Base-by-base conservation (phyloP, 106 monocot genomes). In the Dendrobium huoshanense region DNA sequence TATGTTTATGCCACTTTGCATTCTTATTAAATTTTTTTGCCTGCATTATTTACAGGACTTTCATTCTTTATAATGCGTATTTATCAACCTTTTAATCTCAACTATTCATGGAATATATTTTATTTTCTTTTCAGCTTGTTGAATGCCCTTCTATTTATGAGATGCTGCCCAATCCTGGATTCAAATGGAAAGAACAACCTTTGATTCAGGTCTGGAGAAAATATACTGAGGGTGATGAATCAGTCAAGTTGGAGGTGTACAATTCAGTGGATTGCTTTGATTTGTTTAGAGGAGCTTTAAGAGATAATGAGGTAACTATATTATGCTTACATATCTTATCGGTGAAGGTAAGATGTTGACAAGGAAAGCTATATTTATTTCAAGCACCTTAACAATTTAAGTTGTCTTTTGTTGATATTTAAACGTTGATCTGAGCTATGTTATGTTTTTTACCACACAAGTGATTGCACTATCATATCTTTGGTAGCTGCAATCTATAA, bases 111-210 rank as follows among this genome's bases (percentile, higher is more conserved):
- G 64, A 65, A 65, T 65, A 25, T 8, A 51, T 29, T 77, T 59
- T 83, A 49, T 3, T 64, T 6, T 67, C 49, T 64, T 41, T 86
- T 67, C 81, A 96, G 96, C 79, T 96, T 77, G 82, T 96, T 81
- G 96, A 92, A 79, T 96, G 96, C 78, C 96, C 96, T 67, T 96
- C 96, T 72, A 84, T 96, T 37, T 96, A 96, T 47, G 96, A 96
- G 82, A 87, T 96, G 91, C 79, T 96, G 75, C 88, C 94, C 47
- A 92, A 92, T 76, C 86, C 91, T 79, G 72, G 82, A 24, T 96
- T 96, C 75, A 79, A 83, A 18, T 96, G 96, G 96, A 89, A 90
- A 68, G 56, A 78, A 18, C 77, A 86, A 42, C 96, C 96, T 68
- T 7, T 87, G 22, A 49, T 96, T 78, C 84, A 86, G 42, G 90